These are phyloP conservation scores for Rhodamnia rubescens DNA, from an alignment of 345 rosid species.

Conservation along the genomic window DNA sequence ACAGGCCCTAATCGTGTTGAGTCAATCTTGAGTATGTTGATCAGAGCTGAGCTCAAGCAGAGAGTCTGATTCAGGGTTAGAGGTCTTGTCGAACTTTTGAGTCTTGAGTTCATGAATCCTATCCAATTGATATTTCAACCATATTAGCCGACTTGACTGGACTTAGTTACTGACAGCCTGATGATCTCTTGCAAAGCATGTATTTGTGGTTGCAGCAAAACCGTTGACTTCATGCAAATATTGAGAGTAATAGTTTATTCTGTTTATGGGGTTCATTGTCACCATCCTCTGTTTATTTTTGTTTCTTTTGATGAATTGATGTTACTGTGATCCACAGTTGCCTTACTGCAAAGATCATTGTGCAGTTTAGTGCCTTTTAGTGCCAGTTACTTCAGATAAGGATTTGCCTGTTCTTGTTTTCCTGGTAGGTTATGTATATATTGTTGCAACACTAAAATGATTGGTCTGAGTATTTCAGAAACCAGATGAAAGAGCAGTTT, in stretches of 20 bases:
- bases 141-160: not conserved
- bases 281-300: not conserved
- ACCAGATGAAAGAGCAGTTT: not conserved
- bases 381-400: not conserved
- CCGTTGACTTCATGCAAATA: not conserved
- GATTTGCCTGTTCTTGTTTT: not conserved
- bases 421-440: not conserved
- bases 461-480: not conserved
- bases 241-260: not conserved
- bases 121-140: not conserved
- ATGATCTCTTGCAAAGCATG: not conserved
- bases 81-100: not conserved
- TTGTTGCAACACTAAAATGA: not conserved
- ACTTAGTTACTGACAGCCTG: not conserved
- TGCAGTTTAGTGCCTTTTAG: not conserved
- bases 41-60: not conserved
- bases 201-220: not conserved
- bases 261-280: not conserved
- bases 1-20: not conserved
- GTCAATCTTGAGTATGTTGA: not conserved
- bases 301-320: not conserved
- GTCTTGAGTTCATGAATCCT: not conserved
- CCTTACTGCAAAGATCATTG: not conserved
- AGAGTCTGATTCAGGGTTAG: not conserved
- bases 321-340: not conserved